phyloP scores from a whole-genome alignment of 176 grass and related monocot species.

The Hordeum marinum region DNA sequence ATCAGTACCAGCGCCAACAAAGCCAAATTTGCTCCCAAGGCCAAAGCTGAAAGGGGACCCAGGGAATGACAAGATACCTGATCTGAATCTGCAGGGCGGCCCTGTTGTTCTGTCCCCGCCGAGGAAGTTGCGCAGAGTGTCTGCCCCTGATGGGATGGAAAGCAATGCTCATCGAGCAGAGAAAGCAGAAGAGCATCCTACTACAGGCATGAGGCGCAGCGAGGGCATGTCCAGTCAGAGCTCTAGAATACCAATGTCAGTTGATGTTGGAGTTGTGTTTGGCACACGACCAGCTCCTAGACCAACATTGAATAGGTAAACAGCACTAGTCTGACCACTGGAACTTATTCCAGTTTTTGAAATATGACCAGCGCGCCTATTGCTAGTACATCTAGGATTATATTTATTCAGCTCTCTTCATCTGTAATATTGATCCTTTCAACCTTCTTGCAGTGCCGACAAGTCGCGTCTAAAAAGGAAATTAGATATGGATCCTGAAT shows the following conservation, averaged over 20 bases:
- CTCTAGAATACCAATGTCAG: slow-evolving; percentile 84
- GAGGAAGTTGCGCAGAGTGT: slow-evolving; percentile 86
- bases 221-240: slow-evolving; percentile 56
- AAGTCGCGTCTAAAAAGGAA: slow-evolving; percentile 86
- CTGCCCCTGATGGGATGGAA: slow-evolving; percentile 55
- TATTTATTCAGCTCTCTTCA: slow-evolving; percentile 5
- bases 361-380: neutral
- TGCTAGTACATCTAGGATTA: neutral
- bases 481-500: slow-evolving; percentile 92
- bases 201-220: slow-evolving; percentile 34
- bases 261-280: slow-evolving; percentile 88
- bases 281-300: slow-evolving; percentile 73
- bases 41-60: slow-evolving; percentile 70
- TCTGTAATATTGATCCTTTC: slow-evolving; percentile 20
- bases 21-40: slow-evolving; percentile 73
- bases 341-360: neutral
- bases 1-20: slow-evolving; percentile 86
- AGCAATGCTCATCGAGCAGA: slow-evolving; percentile 39
- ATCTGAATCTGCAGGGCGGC: slow-evolving; percentile 56
- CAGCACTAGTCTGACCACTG: slow-evolving; percentile 6
- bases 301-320: slow-evolving; percentile 80
- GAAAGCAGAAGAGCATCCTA: slow-evolving; percentile 53
- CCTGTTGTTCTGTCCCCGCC: slow-evolving; percentile 80
- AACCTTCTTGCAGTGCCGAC: slow-evolving; percentile 69
- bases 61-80: slow-evolving; percentile 47